Evolutionary conservation across 352 stramenopile genomes (phyloP), one percentile per base, ranked within the genome.

Genomic region (Blastocystis hominis): DNA sequence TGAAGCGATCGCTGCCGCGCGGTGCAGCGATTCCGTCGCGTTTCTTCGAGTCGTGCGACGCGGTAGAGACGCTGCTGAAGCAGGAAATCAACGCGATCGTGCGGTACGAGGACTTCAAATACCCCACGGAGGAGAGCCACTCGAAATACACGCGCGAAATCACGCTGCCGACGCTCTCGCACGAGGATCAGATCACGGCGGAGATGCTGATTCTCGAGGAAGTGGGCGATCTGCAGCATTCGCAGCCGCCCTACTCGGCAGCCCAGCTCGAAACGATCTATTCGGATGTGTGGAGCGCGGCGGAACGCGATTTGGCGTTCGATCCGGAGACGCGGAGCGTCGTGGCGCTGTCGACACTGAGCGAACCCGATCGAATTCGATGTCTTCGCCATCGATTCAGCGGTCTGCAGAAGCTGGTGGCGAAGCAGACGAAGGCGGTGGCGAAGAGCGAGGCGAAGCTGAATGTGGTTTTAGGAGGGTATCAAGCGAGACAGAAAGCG

Each of bases 1-100:
- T 92, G 34, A 89, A 90, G 63, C 46, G 86, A 40, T 68, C 88
- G 9, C 86, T 92, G 1, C 90, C 90, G 20, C 80, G 90, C 7
- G 63, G 63, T 13, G 47, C 10, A 20, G 10, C 47, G 10, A 6
- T 75, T 40, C 7, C 24, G 7, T 6, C 9, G 34, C 63, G 63
- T 17, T 75, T 75, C 2, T 20, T 75, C 7, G 63, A 30, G 34
- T 0, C 7, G 0, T 20, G 9, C 15, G 9, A 6, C 13, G 63
- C 24, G 7, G 63, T 53, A 17, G 9, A 17, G 24, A 17, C 10
- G 7, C 4, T 50, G 2, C 42, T 75, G 10, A 17, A n/a, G 42
- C 24, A 75, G 24, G 63, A 75, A 47, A 47, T 75, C 24, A 40
- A 75, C 42, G 24, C 6, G 4, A 42, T 40, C 10, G 10, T 75